Base-by-base conservation (phyloP, 495 filamentous ascomycete species). In the Barbatosphaeria neglecta region DNA sequence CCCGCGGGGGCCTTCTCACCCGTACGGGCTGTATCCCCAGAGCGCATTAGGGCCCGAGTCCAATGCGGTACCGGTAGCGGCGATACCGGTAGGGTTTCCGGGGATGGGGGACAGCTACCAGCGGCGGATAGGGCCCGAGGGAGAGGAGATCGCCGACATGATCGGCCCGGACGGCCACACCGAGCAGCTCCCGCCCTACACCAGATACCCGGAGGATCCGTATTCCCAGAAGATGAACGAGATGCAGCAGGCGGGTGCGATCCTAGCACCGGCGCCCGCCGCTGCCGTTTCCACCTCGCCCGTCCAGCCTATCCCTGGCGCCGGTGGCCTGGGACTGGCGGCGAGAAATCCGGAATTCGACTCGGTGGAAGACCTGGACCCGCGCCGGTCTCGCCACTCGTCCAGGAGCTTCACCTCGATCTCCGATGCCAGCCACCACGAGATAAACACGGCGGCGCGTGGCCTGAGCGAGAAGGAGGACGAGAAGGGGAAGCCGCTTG, bases 111-210 rank as follows among this genome's bases (percentile, higher is more conserved):
- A 73, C 46, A 64, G 70, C 22, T 92, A 86, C 55, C 83, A 83
- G 49, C 71, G 86, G 49, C 76, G 79, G 33, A 64, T 82, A 43
- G 82, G 83, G 0, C 86, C 85, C 1, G 86, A 90, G 22, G 86
- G 86, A 50, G 88, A 93, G 65, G 89, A 94, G 48, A 69, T 78
- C 22, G 86, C 80, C 13, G 87, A 89, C 63, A 76, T 94, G 7
- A 79, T 95, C 50, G 88, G 87, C n/a, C 85, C 86, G 0, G 84
- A 90, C 54, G 90, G 89, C 1, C 88, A 95, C 61, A 83, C 85
- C 3, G 90, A 96, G 58, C 86, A 89, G 52, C 68, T 95, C 25
- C 90, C 90, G 16, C 90, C 90, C 11, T 96, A 96, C 64, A 83
- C 87, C 11, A 74, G 83, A 50, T 90, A 86, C 60, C 81, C 86